Conservation (phyloP, 202 grass and related monocot species). For the Zoysia matrella region DNA sequence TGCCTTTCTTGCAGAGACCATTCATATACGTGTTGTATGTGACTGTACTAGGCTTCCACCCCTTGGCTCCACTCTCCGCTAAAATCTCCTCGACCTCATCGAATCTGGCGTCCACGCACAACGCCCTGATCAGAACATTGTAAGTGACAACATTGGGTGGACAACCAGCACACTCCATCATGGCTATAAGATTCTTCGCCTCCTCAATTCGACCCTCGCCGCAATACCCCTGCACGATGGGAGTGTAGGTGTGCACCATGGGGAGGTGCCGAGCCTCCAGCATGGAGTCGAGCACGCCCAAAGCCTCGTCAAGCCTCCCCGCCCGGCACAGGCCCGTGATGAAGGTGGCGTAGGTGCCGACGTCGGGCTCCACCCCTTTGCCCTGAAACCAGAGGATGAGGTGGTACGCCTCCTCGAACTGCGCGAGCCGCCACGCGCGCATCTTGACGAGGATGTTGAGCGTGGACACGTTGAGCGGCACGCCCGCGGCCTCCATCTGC, state of each 20-base stretch:
- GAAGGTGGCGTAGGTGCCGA: slow-evolving; percentile 65
- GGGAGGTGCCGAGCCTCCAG: slow-evolving; percentile 54
- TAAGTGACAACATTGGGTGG: slow-evolving; percentile 65
- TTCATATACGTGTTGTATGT: slow-evolving; percentile 83
- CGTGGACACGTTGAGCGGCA: slow-evolving; percentile 51
- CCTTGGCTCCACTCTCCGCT: slow-evolving; percentile 48
- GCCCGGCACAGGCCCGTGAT: slow-evolving; percentile 64
- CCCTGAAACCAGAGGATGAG: slow-evolving; percentile 28
- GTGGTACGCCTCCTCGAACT: slow-evolving; percentile 57
- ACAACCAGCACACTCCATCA: slow-evolving; percentile 61
- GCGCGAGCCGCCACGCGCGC: slow-evolving; percentile 40
- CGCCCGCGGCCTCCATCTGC: slow-evolving; percentile 52
- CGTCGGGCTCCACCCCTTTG: slow-evolving; percentile 52
- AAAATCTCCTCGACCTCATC: slow-evolving; percentile 64
- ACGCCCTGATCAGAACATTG: slow-evolving; percentile 69
- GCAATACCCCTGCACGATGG: slow-evolving; percentile 76
- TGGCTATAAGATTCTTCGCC: slow-evolving; percentile 62
- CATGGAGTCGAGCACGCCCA: slow-evolving; percentile 73
- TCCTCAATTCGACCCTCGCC: slow-evolving; percentile 56
- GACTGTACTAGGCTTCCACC: slow-evolving; percentile 60
- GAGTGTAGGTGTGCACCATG: slow-evolving; percentile 69
- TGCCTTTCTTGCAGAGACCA: slow-evolving; percentile 67
- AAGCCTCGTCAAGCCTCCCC: slow-evolving; percentile 54
- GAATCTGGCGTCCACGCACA: slow-evolving; percentile 56
- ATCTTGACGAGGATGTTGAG: slow-evolving; percentile 78